Evolutionary conservation across 495 filamentous ascomycete genomes (phyloP).

Genomic region (Umbilicaria muhlenbergii): DNA sequence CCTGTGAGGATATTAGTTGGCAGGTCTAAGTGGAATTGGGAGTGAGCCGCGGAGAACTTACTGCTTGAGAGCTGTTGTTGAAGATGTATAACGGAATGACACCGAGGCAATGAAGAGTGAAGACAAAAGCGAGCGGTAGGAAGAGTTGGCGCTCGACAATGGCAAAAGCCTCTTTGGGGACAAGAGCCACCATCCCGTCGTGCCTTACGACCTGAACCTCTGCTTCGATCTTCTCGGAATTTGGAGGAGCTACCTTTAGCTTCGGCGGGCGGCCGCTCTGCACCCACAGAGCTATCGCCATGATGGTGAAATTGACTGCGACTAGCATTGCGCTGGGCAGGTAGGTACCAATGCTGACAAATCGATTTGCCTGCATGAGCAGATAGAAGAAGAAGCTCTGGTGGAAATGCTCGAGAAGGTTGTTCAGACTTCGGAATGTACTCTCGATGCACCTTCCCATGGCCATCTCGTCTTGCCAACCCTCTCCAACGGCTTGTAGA

Average conservation of each 20-base stretch:
- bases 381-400: slow-evolving; percentile 99
- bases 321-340: slow-evolving; percentile 92
- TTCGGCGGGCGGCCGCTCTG: slow-evolving; percentile 47
- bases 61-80: slow-evolving; percentile 52
- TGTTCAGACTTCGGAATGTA: slow-evolving; percentile 83
- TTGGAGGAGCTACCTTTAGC: slow-evolving; percentile 13
- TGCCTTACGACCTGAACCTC: slow-evolving; percentile 17
- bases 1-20: background rate
- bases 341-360: slow-evolving; percentile 97
- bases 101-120: slow-evolving; percentile 58
- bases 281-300: slow-evolving; percentile 84
- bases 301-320: slow-evolving; percentile 87
- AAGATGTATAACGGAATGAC: slow-evolving; percentile 76
- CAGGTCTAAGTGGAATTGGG: background rate
- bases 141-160: slow-evolving; percentile 56
- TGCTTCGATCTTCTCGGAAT: slow-evolving; percentile 11
- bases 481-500: slow-evolving; percentile 72
- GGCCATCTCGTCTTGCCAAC: slow-evolving; percentile 95
- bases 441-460: slow-evolving; percentile 81
- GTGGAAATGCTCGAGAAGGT: slow-evolving; percentile 89
- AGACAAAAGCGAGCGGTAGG: slow-evolving; percentile 58
- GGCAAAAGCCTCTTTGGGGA: slow-evolving; percentile 15
- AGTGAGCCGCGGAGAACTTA: slow-evolving; percentile 25
- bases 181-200: slow-evolving; percentile 18
- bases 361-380: slow-evolving; percentile 74